phyloP scores from a whole-genome alignment of 495 filamentous ascomycete species.

The Xylaria nigripes region DNA sequence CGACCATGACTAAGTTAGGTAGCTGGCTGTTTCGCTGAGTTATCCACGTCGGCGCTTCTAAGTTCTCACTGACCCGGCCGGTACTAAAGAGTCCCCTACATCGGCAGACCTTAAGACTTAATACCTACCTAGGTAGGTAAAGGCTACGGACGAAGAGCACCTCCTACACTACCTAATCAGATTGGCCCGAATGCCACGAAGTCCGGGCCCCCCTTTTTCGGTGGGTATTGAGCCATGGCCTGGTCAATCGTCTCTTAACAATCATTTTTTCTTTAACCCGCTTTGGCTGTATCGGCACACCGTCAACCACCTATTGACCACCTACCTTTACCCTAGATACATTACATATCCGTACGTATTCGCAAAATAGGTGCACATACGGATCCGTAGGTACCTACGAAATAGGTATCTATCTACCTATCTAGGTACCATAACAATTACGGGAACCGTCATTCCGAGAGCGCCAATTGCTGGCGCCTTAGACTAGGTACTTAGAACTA shows the following conservation, averaged over 20 bases:
- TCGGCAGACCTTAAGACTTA: too few relatives aligned
- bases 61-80: too few relatives aligned
- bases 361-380: too few relatives aligned
- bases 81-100: too few relatives aligned
- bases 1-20: neutral
- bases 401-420: neutral
- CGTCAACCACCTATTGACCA: too few relatives aligned
- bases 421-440: too few relatives aligned
- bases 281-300: neutral
- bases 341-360: too few relatives aligned
- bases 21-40: neutral
- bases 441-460: neutral
- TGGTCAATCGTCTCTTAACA: neutral
- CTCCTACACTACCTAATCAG: neutral
- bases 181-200: neutral
- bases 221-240: neutral
- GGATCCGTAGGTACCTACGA: too few relatives aligned
- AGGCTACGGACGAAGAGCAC: neutral
- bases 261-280: neutral
- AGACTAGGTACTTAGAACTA: neutral
- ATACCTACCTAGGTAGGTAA: neutral
- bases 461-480: neutral
- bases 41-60: neutral
- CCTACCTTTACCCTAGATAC: too few relatives aligned
- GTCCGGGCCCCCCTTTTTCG: neutral